Percentiles rank a stretch among this genome's conserved stretches.
These are phyloP conservation scores for Rhynchospora tenuis DNA, from an alignment of 176 grass and related monocot species.

Conservation along the genomic window DNA sequence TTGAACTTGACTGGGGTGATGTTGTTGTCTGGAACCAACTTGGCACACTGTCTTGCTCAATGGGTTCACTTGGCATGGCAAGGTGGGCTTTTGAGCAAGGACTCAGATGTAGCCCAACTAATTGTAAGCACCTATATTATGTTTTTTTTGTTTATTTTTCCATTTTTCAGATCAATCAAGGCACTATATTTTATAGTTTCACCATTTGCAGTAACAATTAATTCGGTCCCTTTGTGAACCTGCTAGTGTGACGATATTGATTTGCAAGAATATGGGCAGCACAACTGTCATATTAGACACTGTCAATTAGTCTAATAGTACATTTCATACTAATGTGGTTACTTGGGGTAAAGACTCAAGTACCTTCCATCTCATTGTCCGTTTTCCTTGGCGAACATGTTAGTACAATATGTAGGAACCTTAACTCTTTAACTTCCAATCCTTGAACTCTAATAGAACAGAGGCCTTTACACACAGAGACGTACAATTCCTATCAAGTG, in stretches of 20 bases:
- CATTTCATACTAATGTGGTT: neutral
- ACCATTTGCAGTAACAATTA: neutral
- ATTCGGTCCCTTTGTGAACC: neutral
- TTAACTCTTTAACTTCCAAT: neutral
- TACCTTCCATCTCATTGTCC: neutral
- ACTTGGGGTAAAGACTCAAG: neutral
- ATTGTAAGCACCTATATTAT: conserved; percentile 48
- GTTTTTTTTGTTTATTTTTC: neutral
- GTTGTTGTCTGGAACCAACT: conserved; percentile 96
- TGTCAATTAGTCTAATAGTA: neutral
- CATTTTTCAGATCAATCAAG: neutral
- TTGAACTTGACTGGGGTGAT: conserved; percentile 88
- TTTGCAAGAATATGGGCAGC: neutral
- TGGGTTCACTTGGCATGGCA: conserved; percentile 77
- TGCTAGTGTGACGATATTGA: neutral
- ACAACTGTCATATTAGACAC: neutral
- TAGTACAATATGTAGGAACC: neutral
- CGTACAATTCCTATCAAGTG: neutral
- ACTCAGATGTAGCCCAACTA: conserved; percentile 86
- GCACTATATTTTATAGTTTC: neutral
- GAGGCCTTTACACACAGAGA: neutral
- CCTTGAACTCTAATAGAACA: neutral
- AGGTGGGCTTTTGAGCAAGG: conserved; percentile 99
- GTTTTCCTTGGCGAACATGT: neutral
- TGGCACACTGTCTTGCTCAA: conserved; percentile 87